A percentile compares a stretch with the other conserved stretches of the same genome.
Evolutionary conservation across 2,329 filamentous ascomycete species (phyloP).

Genomic region (Mycosphaerella sp.): DNA sequence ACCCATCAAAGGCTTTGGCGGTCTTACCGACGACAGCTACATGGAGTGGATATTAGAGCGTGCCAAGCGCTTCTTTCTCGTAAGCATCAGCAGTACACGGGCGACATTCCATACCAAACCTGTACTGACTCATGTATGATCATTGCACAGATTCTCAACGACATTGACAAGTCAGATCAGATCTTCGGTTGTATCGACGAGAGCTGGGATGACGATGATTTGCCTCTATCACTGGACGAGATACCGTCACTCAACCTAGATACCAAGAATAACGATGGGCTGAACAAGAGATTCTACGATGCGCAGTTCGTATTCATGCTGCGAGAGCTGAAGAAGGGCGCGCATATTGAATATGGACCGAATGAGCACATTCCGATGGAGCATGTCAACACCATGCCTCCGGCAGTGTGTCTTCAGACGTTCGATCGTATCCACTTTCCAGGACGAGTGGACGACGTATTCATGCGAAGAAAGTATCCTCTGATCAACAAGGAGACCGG

Average conservation of each 20-base stretch:
- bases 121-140: neutral
- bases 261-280: conserved; percentile 51
- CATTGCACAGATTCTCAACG: conserved; percentile 49
- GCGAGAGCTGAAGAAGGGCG: conserved; percentile 53
- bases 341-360: conserved; percentile 58
- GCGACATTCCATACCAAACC: neutral
- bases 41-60: conserved; percentile 69
- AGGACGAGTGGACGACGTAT: conserved; percentile 50
- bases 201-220: conserved; percentile 69
- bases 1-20: conserved; percentile 61
- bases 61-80: conserved; percentile 61
- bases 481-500: conserved; percentile 28
- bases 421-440: conserved; percentile 60
- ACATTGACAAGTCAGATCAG: conserved; percentile 63
- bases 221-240: conserved; percentile 61
- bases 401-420: conserved; percentile 41
- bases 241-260: conserved; percentile 58
- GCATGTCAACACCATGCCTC: conserved; percentile 53
- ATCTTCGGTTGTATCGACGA: conserved; percentile 71
- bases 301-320: conserved; percentile 67
- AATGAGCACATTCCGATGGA: conserved; percentile 65
- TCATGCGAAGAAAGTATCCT: conserved; percentile 35
- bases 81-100: neutral
- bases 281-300: conserved; percentile 64
- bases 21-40: conserved; percentile 65